phyloP scores from a whole-genome alignment of 768 basidiomycete species.

The Collybia sordida region DNA sequence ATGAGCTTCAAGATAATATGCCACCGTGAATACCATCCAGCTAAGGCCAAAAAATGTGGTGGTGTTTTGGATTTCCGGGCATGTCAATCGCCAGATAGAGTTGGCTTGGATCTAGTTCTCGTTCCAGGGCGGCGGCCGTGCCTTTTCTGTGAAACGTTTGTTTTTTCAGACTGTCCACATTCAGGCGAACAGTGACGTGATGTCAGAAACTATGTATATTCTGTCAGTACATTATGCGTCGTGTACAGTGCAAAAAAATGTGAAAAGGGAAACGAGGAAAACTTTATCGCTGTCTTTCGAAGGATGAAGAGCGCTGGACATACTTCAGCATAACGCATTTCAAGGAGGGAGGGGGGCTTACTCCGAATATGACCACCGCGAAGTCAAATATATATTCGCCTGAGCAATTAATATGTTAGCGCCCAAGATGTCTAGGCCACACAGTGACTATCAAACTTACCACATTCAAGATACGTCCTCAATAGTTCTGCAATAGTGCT shows the following conservation, averaged over 20 bases:
- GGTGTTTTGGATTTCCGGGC: too few species aligned
- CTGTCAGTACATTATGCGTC: neutral
- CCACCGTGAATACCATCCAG: too few species aligned
- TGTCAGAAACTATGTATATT: too few species aligned
- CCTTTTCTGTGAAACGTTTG: too few species aligned
- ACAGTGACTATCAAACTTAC: slow-evolving; percentile 36
- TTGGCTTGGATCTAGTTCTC: too few species aligned
- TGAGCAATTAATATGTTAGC: slow-evolving; percentile 21
- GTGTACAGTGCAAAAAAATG: neutral
- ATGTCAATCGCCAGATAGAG: too few species aligned
- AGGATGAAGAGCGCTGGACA: slow-evolving; percentile 66
- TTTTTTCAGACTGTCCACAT: too few species aligned
- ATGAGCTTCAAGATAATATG: too few species aligned
- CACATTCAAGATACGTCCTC: slow-evolving; percentile 77
- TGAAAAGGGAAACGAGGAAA: neutral
- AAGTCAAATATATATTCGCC: slow-evolving; percentile 89
- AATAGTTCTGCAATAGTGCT: slow-evolving; percentile 53
- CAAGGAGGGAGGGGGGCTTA: slow-evolving; percentile 33
- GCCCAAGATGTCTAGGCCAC: too few species aligned
- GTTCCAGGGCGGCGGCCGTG: too few species aligned
- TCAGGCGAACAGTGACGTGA: too few species aligned
- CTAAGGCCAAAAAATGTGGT: too few species aligned
- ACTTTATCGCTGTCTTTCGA: slow-evolving; percentile 56
- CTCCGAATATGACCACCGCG: slow-evolving; percentile 80
- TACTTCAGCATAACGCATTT: neutral